phyloP scores from a whole-genome alignment of 768 basidiomycete genomes.

The Rhizopogon rudus region DNA sequence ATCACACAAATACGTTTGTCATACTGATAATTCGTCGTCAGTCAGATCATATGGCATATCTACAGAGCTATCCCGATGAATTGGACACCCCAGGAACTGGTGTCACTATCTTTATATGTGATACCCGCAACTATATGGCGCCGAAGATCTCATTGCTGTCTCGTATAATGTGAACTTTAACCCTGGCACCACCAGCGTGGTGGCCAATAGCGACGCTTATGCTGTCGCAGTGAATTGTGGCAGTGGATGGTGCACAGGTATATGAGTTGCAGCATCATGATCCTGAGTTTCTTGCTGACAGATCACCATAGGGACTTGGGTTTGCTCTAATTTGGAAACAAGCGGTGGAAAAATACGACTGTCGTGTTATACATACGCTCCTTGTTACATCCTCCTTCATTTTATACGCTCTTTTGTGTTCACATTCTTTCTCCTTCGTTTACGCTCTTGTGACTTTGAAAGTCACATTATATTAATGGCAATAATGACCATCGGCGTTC shows the following conservation, averaged over 20 bases:
- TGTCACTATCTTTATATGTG: constrained; percentile 49
- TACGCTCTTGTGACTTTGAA: not conserved
- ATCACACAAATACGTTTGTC: constrained; percentile 47
- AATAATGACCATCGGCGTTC: too few species aligned
- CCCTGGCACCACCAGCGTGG: constrained; percentile 34
- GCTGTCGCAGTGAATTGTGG: constrained; percentile 56
- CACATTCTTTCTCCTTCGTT: not conserved
- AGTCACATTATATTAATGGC: too few species aligned
- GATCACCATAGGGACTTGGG: constrained; percentile 36
- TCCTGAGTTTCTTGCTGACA: not conserved
- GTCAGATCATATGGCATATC: not conserved
- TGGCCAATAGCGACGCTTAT: constrained; percentile 37
- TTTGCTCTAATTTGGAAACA: constrained; percentile 42
- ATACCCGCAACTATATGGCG: not conserved
- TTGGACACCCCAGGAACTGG: constrained; percentile 53
- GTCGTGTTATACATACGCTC: too few species aligned
- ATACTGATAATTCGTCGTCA: not conserved
- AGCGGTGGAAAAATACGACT: constrained; percentile 33
- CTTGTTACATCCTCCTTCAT: too few species aligned
- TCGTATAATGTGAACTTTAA: constrained; percentile 46
- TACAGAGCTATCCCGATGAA: constrained; percentile 51
- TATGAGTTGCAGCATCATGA: not conserved
- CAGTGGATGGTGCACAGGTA: constrained; percentile 43
- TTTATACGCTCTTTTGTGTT: too few species aligned
- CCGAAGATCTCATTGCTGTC: not conserved